These are phyloP conservation scores for Tulasnella sp. DNA, from an alignment of 768 basidiomycete species.

Conservation along the genomic window DNA sequence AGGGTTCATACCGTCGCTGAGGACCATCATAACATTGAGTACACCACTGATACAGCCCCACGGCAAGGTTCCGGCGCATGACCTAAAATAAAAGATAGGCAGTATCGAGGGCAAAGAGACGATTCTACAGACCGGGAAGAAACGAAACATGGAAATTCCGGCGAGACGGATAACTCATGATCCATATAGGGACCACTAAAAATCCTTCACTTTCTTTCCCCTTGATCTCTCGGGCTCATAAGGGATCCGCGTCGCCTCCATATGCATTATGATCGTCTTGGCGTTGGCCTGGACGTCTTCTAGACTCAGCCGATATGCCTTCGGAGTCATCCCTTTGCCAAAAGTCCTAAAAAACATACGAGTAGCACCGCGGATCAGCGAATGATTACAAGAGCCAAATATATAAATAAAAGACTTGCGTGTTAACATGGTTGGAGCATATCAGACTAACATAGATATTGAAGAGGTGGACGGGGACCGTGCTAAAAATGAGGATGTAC, in stretches of 20 bases:
- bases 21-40: too few relatives aligned
- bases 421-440: slow-evolving; percentile 55
- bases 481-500: slow-evolving; percentile 43
- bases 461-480: slow-evolving; percentile 48
- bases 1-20: too few relatives aligned
- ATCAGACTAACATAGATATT: slow-evolving; percentile 50
- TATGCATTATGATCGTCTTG: slow-evolving; percentile 9
- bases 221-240: slow-evolving; percentile 5
- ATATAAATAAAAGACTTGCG: slow-evolving; percentile 15
- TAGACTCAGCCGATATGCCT: slow-evolving; percentile 43
- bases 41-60: too few relatives aligned
- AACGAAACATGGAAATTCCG: too few relatives aligned
- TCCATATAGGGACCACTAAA: too few relatives aligned
- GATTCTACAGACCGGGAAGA: too few relatives aligned
- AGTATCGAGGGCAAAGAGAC: too few relatives aligned
- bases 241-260: slow-evolving; percentile 1
- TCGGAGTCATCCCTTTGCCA: slow-evolving; percentile 55
- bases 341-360: slow-evolving; percentile 35
- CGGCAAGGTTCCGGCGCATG: too few relatives aligned
- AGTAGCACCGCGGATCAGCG: neutral
- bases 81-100: too few relatives aligned
- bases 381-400: neutral
- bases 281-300: slow-evolving; percentile 33
- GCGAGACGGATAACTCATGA: too few relatives aligned
- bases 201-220: neutral